Conservation (phyloP, 495 filamentous ascomycete genomes). For the Letharia lupina region DNA sequence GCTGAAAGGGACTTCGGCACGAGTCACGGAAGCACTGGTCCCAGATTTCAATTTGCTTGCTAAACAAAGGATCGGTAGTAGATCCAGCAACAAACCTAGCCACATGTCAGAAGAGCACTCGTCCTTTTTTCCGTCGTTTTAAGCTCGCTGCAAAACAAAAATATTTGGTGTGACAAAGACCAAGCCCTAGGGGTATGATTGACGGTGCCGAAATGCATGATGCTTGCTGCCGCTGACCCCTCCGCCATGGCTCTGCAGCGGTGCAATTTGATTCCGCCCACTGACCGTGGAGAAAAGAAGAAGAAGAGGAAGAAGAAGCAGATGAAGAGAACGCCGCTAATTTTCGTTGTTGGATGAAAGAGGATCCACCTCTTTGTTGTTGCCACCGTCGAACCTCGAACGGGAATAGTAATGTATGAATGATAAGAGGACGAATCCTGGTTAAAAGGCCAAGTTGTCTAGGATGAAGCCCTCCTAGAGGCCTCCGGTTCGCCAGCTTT, state of each 20-base stretch:
- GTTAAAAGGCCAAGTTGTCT: neutral
- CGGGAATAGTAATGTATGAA: neutral
- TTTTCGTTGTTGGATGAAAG: neutral
- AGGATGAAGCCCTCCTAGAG: conserved; percentile 7
- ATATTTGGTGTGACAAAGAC: neutral
- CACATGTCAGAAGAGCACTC: neutral
- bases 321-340: neutral
- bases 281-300: neutral
- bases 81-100: neutral
- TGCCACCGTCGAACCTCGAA: neutral
- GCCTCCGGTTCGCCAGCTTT: neutral
- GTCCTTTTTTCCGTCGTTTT: neutral
- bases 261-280: neutral
- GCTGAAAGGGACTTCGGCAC: too few species aligned
- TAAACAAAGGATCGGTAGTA: neutral
- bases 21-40: neutral
- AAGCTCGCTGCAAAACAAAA: neutral
- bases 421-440: neutral
- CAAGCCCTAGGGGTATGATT: neutral
- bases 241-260: neutral
- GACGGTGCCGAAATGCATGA: conserved; percentile 1
- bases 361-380: neutral
- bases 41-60: neutral
- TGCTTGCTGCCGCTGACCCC: neutral
- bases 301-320: neutral